phyloP scores from a whole-genome alignment of 139 green algal species.

The Auxenochlorella pyrenoidosa region DNA sequence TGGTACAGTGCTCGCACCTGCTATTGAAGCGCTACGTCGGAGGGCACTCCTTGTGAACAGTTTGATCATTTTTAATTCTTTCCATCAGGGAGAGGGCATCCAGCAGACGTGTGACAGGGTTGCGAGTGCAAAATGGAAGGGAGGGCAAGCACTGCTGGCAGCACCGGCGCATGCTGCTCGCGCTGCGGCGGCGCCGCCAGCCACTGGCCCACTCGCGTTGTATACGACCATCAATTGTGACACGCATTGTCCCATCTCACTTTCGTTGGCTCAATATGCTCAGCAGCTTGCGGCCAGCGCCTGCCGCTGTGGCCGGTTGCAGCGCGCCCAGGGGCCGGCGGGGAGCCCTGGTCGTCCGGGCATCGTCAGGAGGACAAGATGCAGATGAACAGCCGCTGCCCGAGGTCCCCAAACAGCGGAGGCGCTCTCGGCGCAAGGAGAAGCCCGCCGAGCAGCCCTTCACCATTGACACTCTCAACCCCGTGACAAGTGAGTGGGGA shows the following conservation, averaged over 20 bases:
- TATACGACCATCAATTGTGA: too few relatives aligned
- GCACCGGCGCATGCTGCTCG: background rate
- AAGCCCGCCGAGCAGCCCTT: background rate
- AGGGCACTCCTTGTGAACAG: background rate
- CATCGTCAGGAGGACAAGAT: background rate
- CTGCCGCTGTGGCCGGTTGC: background rate
- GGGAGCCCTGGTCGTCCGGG: background rate
- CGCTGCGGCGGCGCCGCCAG: too few relatives aligned
- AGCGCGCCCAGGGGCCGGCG: background rate
- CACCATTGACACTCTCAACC: constrained; percentile 1
- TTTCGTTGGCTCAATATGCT: background rate
- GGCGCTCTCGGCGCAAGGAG: background rate
- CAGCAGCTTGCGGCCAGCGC: background rate
- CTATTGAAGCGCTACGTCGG: too few relatives aligned
- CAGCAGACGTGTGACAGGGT: too few relatives aligned
- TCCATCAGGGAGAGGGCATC: background rate
- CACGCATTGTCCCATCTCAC: background rate
- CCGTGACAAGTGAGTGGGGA: background rate
- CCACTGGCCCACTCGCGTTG: too few relatives aligned
- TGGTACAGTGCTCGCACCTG: background rate
- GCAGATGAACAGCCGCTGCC: background rate
- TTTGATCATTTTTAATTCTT: background rate
- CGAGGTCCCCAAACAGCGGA: background rate
- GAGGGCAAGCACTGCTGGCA: background rate
- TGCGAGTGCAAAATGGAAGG: too few relatives aligned